phyloP scores from a whole-genome alignment of 768 basidiomycete genomes.

The Agaricus subrufescens region DNA sequence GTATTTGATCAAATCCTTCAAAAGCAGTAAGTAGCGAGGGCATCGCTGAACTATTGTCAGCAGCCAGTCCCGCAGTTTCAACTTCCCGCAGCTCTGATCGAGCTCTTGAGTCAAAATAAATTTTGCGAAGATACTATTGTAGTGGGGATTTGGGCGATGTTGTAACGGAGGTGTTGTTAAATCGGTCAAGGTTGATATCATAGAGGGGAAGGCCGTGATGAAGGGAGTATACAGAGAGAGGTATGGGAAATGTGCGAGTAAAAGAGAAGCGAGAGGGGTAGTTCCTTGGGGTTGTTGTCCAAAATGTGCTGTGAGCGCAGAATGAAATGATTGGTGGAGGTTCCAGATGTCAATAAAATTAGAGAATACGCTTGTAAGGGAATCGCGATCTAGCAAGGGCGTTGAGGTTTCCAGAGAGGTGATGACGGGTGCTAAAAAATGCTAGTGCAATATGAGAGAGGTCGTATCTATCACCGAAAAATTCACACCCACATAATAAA shows the following conservation, averaged over 20 bases:
- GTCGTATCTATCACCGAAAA: neutral
- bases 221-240: conserved; percentile 85
- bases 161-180: conserved; percentile 42
- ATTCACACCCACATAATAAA: conserved; percentile 62
- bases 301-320: conserved; percentile 47
- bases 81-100: conserved; percentile 65
- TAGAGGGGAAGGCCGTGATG: conserved; percentile 70
- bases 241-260: conserved; percentile 84
- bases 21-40: conserved; percentile 78
- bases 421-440: conserved; percentile 80
- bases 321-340: conserved; percentile 71
- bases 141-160: conserved; percentile 32
- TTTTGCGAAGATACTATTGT: conserved; percentile 50
- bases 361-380: conserved; percentile 73
- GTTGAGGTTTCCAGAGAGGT: conserved; percentile 62
- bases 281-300: conserved; percentile 19
- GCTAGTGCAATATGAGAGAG: conserved; percentile 34
- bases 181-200: conserved; percentile 52
- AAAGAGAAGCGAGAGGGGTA: conserved; percentile 34
- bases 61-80: conserved; percentile 81
- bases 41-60: conserved; percentile 85
- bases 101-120: conserved; percentile 65
- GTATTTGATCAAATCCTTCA: conserved; percentile 74
- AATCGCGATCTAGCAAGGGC: conserved; percentile 64
- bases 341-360: conserved; percentile 94